Base-by-base conservation (phyloP, 805 yeast genomes). In the Tetrapisispora iriomotensis region DNA sequence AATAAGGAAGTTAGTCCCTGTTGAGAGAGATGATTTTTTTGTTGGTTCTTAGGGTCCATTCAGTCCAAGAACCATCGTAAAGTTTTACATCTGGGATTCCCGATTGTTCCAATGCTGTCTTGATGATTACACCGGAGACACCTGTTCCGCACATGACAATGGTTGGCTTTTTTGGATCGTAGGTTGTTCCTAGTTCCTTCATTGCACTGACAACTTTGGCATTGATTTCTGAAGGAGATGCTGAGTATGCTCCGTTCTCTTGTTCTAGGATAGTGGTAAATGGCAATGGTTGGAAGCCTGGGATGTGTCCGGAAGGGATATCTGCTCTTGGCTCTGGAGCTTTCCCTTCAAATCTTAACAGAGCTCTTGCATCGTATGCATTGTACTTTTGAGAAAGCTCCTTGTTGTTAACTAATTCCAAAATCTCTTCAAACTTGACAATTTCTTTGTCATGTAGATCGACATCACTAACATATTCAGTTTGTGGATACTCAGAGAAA, bases 121-220 rank as follows among this genome's bases (percentile, higher is more conserved):
- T 81, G 34, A 90, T 70, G 29, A 92, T 77, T 46, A 90, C 85
- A 1, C 96, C 97, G 9, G 96, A 80, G 36, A 92, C 96, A 34
- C 97, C 98, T 0, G 96, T 81, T 22, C 97, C 98, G 58, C 98
- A 92, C 84, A 84, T 77, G 29, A 82, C 82, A 36, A 92, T 76
- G 15, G 83, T 76, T 10, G 85, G 88, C 51, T 81, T 79, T 14
- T 67, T 60, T 4, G 57, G 54, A 42, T 66, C 65, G 10, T 51
- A 50, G 1, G 41, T 61, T 38, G 42, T 50, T 3, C 65, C 63
- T 29, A 70, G 58, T 30, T 61, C 64, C 8, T 66, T 53, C 47
- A 87, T 71, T 9, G 76, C 57, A 13, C 61, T 53, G 6, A 56
- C 42, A 28, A 90, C 54, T 32, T 72, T 75, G 9, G 58, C 64